These are phyloP conservation scores for cucumber (Cucumis sativus) DNA, from an alignment of 306 rosid genomes.

Conservation along the genomic window DNA sequence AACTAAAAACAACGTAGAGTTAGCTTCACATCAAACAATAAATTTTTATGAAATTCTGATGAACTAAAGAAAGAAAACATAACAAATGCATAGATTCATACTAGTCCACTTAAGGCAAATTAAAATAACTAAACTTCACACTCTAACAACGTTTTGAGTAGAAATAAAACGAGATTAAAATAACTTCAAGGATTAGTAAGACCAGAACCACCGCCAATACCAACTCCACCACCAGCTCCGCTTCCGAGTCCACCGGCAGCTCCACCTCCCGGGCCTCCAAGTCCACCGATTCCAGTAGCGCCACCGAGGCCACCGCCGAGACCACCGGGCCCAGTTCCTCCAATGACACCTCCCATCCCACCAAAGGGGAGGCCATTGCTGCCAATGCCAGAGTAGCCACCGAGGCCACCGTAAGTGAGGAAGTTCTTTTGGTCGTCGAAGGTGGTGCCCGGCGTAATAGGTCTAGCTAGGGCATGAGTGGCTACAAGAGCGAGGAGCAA, in stretches of 20 bases:
- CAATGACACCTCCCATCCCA: slow-evolving; percentile 44
- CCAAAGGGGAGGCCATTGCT: slow-evolving; percentile 44
- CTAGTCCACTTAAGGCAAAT: neutral
- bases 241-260: neutral
- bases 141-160: neutral
- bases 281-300: neutral
- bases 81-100: neutral
- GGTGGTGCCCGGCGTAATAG: slow-evolving; percentile 33
- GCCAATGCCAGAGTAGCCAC: slow-evolving; percentile 54
- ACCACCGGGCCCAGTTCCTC: slow-evolving; percentile 22
- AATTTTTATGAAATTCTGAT: neutral
- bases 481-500: slow-evolving; percentile 40
- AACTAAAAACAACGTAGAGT: too few species aligned
- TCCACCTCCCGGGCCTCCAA: neutral
- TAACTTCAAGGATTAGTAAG: neutral
- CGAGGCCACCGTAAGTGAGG: slow-evolving; percentile 39
- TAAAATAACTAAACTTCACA: neutral
- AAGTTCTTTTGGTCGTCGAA: slow-evolving; percentile 66
- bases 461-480: slow-evolving; percentile 30
- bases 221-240: neutral
- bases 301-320: neutral
- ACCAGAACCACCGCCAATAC: neutral
- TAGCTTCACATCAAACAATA: neutral
- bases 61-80: neutral
- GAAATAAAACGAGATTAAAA: neutral